A percentile compares a stretch with the other conserved stretches of the same genome.
These are phyloP conservation scores for Colletotrichum tanaceti DNA, from an alignment of 2,329 filamentous ascomycete genomes.

Conservation along the genomic window DNA sequence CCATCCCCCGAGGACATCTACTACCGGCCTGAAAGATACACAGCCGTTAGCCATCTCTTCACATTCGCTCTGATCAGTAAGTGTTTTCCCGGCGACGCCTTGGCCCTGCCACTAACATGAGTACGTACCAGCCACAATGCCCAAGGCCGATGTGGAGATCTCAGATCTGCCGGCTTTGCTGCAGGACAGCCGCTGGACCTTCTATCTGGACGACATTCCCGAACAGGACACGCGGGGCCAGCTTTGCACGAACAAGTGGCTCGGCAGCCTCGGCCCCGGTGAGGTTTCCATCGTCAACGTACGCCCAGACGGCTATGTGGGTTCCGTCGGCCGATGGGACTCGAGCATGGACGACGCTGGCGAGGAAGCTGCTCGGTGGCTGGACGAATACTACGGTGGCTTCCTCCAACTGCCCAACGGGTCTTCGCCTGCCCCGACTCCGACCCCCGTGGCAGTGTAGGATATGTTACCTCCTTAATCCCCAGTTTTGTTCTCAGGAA, in stretches of 20 bases:
- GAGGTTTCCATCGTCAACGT: constrained; percentile 76
- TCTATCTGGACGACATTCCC: constrained; percentile 76
- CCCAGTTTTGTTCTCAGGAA: constrained; percentile 17
- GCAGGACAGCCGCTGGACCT: constrained; percentile 75
- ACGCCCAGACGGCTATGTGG: constrained; percentile 79
- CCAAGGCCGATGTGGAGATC: constrained; percentile 73
- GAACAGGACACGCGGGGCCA: constrained; percentile 64
- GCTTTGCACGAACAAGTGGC: constrained; percentile 76
- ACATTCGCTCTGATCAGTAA: constrained; percentile 76
- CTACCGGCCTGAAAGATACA: constrained; percentile 75
- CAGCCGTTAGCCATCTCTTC: constrained; percentile 73
- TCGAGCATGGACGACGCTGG: constrained; percentile 63
- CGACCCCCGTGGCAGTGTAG: constrained; percentile 36
- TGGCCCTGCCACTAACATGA: constrained; percentile 22
- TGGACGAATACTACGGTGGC: constrained; percentile 65
- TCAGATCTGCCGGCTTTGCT: constrained; percentile 71
- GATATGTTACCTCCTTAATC: constrained; percentile 1
- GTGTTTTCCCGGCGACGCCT: constrained; percentile 44
- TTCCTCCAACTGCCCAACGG: constrained; percentile 62
- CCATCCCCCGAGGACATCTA: constrained; percentile 73
- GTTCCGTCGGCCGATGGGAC: constrained; percentile 68
- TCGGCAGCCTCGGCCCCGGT: constrained; percentile 66
- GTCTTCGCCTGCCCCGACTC: constrained; percentile 30
- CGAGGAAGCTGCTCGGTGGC: constrained; percentile 64
- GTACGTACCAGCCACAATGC: constrained; percentile 61